Evolutionary conservation across 1,284 basidiomycete species (phyloP), one percentile per base, ranked within the genome.

Genomic region (Sporisorium iseilematis-ciliati): DNA sequence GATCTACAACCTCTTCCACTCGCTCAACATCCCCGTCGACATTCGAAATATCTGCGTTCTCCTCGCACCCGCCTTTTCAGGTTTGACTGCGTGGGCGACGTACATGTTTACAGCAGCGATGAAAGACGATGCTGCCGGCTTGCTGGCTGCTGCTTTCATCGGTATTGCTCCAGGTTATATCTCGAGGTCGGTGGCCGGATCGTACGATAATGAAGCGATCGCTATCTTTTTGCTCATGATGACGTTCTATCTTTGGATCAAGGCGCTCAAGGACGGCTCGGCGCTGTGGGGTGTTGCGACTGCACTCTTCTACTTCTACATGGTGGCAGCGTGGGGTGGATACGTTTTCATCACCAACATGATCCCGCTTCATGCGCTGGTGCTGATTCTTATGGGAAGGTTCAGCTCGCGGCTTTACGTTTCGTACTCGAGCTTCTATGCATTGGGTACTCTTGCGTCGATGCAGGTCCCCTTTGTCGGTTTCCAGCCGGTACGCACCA

Each of bases 261-360:
- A 93, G 84, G 95, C 97, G 23, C 88, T 98, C 65, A 98, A 98
- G 87, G 90, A 91, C 50, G 97, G 97, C 42, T 95, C 93, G 66
- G 94, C 94, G 0, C 90, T 96, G 71, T 98, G 91, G 83, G 96
- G 95, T 41, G 93, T 93, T 21, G 85, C 92, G 50, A 92, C 95
- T 23, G 97, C 95, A 7, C 87, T 99, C 16, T 98, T 99, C 88
- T 99, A 99, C 88, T 98, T 97, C 79, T 99, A 98, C 89, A 99
- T 99, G 97, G 97, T 99, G 18, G 96, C 97, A 52, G 97, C 97
- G 14, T 99, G 97, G 97, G 97, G 97, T 54, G 97, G 97, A 77
- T 99, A 99, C 87, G 97, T 94, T 1, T 99, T 99, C 89, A 99
- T 99, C 87, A 99, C 97, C 64, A 99, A 99, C 89, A 98, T 99